Conservation (phyloP, 768 basidiomycete species). For the Pleurotus eryngii region DNA sequence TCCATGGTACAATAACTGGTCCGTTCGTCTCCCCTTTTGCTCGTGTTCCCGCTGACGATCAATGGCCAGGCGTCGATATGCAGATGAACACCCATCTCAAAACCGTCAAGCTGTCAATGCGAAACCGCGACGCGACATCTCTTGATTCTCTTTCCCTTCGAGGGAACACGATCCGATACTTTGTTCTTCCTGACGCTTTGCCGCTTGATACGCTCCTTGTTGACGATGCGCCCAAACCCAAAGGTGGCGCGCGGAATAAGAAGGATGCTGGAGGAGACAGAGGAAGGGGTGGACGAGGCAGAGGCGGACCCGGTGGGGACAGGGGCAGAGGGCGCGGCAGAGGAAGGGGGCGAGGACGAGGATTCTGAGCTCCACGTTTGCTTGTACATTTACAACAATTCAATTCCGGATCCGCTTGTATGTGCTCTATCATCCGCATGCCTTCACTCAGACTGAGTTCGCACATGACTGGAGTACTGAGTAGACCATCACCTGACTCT, state of each 20-base stretch:
- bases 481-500: too few relatives aligned
- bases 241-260: slow-evolving; percentile 72
- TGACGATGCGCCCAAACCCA: slow-evolving; percentile 96
- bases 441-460: too few relatives aligned
- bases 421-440: too few relatives aligned
- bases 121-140: slow-evolving; percentile 82
- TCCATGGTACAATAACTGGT: slow-evolving; percentile 98
- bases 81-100: slow-evolving; percentile 99
- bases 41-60: neutral
- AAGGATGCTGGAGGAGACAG: slow-evolving; percentile 50
- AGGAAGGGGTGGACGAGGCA: slow-evolving; percentile 55
- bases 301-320: slow-evolving; percentile 48
- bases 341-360: slow-evolving; percentile 45
- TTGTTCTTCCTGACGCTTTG: slow-evolving; percentile 94
- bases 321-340: slow-evolving; percentile 51
- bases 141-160: slow-evolving; percentile 92
- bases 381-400: too few relatives aligned
- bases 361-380: neutral
- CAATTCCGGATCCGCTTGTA: too few relatives aligned
- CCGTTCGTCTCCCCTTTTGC: slow-evolving; percentile 18
- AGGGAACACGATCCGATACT: slow-evolving; percentile 96
- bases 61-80: slow-evolving; percentile 85
- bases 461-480: too few relatives aligned
- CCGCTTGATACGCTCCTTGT: slow-evolving; percentile 96
- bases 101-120: slow-evolving; percentile 93